Evolutionary conservation across 352 stramenopile genomes (phyloP), one percentile per base, ranked within the genome.

Genomic region (Phytopythium oedochilum): DNA sequence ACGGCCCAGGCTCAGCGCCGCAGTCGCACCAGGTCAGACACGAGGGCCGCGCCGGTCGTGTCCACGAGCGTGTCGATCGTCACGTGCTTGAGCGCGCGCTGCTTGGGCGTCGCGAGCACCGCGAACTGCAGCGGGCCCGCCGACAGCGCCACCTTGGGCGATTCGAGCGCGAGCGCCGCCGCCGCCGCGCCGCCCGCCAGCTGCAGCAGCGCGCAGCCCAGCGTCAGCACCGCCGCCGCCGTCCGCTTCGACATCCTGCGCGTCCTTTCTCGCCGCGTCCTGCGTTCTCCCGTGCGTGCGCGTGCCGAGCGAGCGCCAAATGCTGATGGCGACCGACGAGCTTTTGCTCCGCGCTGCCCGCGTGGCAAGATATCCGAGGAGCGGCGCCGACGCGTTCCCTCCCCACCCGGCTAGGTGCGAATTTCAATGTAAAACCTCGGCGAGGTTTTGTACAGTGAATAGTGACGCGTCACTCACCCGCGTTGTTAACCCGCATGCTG

Each of bases 31-130:
- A 88, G 52, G 50, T 73, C 75, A 12, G 74, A 82, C 31, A 82
- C 66, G n/a, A 88, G 58, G 10, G 65, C 61, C 36, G 75, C 60
- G 50, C 81, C 81, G 8, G 68, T 73, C 22, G 77, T 86, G 66
- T 92, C 78, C 26, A 92, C 70, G 28, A 92, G 71, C 31, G 76
- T 83, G 54, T 89, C 77, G 47, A 92, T 62, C 36, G 69, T 77
- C 49, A 92, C 45, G 25, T 83, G 66, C 61, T 69, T 72, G 39
- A 89, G 60, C n/a, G 70, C 60, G 4, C 68, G 52, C 57, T 89
- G 78, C 54, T 75, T 59, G 17, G 81, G 81, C 39, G 76, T 72
- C 46, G 88, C 65, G 26, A 76, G 34, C 23, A 92, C 62, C 31
- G 72, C 64, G 49, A 92, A 61, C 56, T 88, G 47, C 61, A 83